Evolutionary conservation across 768 basidiomycete genomes (phyloP).

Genomic region (Leccinum pellstonianum): DNA sequence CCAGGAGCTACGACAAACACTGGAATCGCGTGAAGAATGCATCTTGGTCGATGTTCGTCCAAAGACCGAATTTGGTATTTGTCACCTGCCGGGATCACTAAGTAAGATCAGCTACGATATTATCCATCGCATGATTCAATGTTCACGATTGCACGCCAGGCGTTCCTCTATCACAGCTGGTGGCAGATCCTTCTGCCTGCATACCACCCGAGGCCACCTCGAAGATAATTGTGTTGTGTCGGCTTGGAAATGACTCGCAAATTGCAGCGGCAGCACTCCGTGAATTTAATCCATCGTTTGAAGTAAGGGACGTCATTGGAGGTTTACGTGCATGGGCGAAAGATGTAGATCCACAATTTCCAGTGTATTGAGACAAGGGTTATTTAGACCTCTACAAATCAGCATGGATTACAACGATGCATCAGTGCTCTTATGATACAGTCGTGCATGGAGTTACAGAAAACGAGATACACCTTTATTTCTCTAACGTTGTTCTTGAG

Average conservation of each 20-base stretch:
- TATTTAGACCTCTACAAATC: constrained; percentile 5
- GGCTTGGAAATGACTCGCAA: constrained; percentile 92
- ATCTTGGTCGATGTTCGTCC: constrained; percentile 79
- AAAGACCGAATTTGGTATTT: constrained; percentile 80
- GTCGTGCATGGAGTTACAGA: background rate
- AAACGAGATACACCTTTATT: constrained; percentile 40
- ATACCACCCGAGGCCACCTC: constrained; percentile 30
- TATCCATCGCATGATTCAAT: background rate
- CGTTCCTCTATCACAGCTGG: constrained; percentile 65
- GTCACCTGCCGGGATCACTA: constrained; percentile 67
- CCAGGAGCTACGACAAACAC: constrained; percentile 49
- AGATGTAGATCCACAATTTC: constrained; percentile 73
- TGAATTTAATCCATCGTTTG: constrained; percentile 22
- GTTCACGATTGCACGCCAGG: constrained; percentile 46
- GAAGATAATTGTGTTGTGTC: constrained; percentile 65
- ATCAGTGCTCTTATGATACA: constrained; percentile 7
- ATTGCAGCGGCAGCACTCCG: constrained; percentile 63
- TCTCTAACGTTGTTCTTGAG: constrained; percentile 17
- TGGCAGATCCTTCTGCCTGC: constrained; percentile 54
- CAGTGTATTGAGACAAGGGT: constrained; percentile 60
- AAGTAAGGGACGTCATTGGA: constrained; percentile 72
- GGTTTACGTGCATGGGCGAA: constrained; percentile 80
- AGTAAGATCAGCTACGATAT: constrained; percentile 48
- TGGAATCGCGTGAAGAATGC: constrained; percentile 31
- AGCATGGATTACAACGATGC: constrained; percentile 2